These are phyloP conservation scores for Saccharomyces pastorianus DNA, from an alignment of 1,139 yeast species.

Conservation along the genomic window DNA sequence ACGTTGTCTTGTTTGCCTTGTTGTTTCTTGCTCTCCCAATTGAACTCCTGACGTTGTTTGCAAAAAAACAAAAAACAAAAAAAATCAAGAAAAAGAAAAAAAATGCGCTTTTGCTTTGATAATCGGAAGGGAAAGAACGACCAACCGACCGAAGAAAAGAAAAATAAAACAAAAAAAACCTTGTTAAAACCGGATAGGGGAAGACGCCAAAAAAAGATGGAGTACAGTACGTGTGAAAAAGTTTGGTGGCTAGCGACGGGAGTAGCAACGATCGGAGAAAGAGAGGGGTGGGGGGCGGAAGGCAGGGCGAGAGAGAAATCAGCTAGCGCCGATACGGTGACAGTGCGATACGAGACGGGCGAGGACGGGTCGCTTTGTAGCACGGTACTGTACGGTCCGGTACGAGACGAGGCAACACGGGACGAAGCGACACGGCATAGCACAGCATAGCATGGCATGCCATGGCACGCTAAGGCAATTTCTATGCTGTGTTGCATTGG, in stretches of 20 bases:
- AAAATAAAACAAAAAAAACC: neutral
- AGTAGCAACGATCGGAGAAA: neutral
- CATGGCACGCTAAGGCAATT: neutral
- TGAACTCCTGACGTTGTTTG: neutral
- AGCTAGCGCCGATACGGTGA: neutral
- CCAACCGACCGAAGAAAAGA: neutral
- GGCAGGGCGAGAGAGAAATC: neutral
- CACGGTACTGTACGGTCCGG: neutral
- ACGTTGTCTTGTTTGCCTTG: neutral
- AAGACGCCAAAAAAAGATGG: constrained; percentile 1
- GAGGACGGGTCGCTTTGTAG: neutral
- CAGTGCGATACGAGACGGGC: constrained; percentile 1
- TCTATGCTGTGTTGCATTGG: neutral
- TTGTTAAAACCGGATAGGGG: neutral
- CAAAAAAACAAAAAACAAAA: neutral
- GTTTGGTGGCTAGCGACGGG: neutral
- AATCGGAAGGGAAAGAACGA: neutral
- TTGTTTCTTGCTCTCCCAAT: neutral
- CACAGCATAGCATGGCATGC: too few species aligned
- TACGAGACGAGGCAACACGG: too few species aligned
- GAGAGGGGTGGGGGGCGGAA: neutral
- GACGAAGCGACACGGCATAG: too few species aligned
- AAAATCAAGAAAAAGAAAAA: neutral
- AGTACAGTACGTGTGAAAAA: neutral
- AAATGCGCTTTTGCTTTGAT: constrained; percentile 1